phyloP scores from a whole-genome alignment of 371 early-diverging fungal species.

The Cladochytrium tenue region DNA sequence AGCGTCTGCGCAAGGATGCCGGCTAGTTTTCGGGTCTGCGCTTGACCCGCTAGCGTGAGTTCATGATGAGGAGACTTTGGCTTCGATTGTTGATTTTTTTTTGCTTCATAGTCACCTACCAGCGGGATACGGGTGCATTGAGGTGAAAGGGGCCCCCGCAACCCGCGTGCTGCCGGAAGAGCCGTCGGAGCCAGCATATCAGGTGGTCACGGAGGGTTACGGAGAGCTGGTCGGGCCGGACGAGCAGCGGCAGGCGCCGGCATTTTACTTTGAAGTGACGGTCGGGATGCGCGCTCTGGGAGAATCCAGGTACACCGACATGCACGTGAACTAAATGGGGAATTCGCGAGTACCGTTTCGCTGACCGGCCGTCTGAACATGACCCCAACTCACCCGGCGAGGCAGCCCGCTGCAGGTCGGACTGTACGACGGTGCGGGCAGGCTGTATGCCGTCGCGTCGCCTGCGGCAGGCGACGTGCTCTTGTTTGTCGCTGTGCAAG shows the following conservation, averaged over 20 bases:
- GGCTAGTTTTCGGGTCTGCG: slow-evolving; percentile 33
- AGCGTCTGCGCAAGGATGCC: slow-evolving; percentile 42
- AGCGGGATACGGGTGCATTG: no score
- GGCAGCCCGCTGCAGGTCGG: background rate
- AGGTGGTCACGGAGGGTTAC: no score
- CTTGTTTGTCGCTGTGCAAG: background rate
- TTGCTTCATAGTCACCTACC: no score
- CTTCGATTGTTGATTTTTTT: no score
- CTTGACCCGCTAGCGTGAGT: slow-evolving; percentile 32
- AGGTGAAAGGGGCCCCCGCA: no score
- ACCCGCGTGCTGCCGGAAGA: no score
- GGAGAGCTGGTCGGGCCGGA: background rate
- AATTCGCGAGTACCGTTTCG: no score
- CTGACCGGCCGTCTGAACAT: no score
- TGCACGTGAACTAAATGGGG: no score
- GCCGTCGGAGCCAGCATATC: no score
- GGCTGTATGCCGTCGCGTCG: background rate
- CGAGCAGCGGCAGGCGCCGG: slow-evolving; percentile 11
- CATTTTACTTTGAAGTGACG: slow-evolving; percentile 5
- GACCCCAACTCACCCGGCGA: no score
- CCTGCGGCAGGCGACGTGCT: background rate
- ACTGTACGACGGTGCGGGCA: background rate
- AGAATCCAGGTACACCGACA: no score
- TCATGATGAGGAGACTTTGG: background rate
- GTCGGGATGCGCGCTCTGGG: background rate